Base-by-base conservation (phyloP, 2,329 filamentous ascomycete species). In the Tolypocladium album region DNA sequence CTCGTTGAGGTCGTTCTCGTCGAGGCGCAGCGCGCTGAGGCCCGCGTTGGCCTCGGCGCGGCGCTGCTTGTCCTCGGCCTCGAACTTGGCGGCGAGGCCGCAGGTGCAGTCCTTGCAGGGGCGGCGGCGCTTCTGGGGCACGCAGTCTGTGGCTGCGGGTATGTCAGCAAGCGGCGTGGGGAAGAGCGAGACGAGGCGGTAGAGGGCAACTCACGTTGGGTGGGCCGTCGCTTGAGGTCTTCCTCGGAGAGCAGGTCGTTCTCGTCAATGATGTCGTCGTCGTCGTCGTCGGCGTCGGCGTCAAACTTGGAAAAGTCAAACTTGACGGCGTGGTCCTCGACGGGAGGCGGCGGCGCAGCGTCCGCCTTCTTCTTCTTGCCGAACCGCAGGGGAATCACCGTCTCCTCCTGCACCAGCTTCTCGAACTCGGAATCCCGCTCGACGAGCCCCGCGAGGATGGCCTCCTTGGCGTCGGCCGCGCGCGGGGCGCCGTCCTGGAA, bases 51-150 rank as follows among this genome's bases (percentile, higher is more conserved):
- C 79, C n/a, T 86, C 80, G 69, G 86, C 84, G 56, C 90, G 80
- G 60, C 90, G 82, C 68, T 85, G 81, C 52, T 79, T 80, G 74
- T 97, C 94, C 78, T 97, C 91, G n/a, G 87, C 88, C 67, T 91
- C 89, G 57, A 97, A 76, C 62, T 88, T 86, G 72, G 94, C 85
- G 31, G 92, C 91, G 34, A 99, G 85, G 57, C 94, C 94, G 71
- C 94, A 99, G 11, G 90, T 93, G 79, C 94, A 99, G 78, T 99
- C 94, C 77, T 99, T 97, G 81, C 94, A 99, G 61, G 94, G 92
- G 63, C 92, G 87, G 59, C 93, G 88, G 67, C 93, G 87, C 79
- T 96, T 96, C 76, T 94, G 90, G 56, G 93, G 92, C 61, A 87
- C 85, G 74, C 94, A 99, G 71, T 95, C 90, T 34, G 88, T 83